phyloP scores from a whole-genome alignment of 31 red algal species.

The Endocladia muricata region DNA sequence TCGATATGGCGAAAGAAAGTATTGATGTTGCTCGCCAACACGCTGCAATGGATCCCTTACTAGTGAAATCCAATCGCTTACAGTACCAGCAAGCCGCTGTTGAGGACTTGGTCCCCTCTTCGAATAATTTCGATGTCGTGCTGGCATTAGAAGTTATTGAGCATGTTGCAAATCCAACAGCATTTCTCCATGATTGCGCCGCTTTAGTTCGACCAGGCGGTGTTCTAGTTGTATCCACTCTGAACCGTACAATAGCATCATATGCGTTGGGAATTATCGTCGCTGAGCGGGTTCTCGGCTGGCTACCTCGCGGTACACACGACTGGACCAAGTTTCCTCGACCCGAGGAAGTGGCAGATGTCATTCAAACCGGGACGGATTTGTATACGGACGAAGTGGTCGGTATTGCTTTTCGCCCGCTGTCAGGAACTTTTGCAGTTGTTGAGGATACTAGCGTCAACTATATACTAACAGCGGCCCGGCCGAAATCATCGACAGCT shows the following conservation, averaged over 20 bases:
- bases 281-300: slow-evolving; percentile 79
- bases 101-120: slow-evolving; percentile 39
- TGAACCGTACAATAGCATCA: slow-evolving; percentile 76
- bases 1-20: slow-evolving; percentile 77
- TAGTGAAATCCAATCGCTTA: slow-evolving; percentile 33
- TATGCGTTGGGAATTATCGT: slow-evolving; percentile 73
- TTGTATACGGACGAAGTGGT: slow-evolving; percentile 50
- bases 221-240: slow-evolving; percentile 85
- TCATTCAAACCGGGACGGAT: slow-evolving; percentile 37
- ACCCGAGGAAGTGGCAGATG: slow-evolving; percentile 74
- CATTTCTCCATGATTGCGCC: slow-evolving; percentile 63
- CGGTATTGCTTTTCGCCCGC: slow-evolving; percentile 63
- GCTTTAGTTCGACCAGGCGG: slow-evolving; percentile 71
- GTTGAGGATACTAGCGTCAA: slow-evolving; percentile 67
- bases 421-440: slow-evolving; percentile 53
- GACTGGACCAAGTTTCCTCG: slow-evolving; percentile 80
- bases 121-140: slow-evolving; percentile 75
- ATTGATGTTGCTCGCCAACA: slow-evolving; percentile 70
- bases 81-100: slow-evolving; percentile 61
- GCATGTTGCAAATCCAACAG: slow-evolving; percentile 80
- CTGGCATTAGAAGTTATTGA: slow-evolving; percentile 92
- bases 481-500: slow-evolving; percentile 1
- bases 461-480: slow-evolving; percentile 77
- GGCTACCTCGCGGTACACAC: slow-evolving; percentile 92
- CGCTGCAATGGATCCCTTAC: slow-evolving; percentile 51